Conservation (phyloP, 2,329 filamentous ascomycete genomes). For the Neopestalotiopsis sp. region DNA sequence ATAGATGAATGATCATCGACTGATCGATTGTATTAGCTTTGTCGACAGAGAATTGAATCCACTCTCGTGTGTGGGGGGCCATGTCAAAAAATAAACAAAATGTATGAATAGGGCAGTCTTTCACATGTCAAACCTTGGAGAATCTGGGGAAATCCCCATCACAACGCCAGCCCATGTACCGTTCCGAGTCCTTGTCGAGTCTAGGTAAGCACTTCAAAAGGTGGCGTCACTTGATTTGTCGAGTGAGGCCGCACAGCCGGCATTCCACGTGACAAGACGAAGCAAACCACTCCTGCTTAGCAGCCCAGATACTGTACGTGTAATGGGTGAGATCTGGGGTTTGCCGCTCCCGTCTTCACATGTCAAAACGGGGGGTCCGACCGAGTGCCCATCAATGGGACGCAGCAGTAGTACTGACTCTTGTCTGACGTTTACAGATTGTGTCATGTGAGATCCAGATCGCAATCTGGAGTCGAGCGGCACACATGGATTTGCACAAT, state of each 20-base stretch:
- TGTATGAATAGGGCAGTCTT: not conserved
- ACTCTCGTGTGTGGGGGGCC: not conserved
- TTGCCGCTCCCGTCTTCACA: conserved; percentile 16
- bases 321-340: conserved; percentile 9
- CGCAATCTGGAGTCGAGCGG: too few relatives aligned
- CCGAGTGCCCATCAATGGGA: not conserved
- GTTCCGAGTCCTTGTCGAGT: not conserved
- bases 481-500: too few relatives aligned
- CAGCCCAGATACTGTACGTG: too few relatives aligned
- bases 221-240: not conserved
- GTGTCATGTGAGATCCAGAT: conserved; percentile 6
- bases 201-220: not conserved
- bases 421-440: not conserved
- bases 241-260: not conserved
- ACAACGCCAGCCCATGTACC: not conserved
- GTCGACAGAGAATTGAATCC: too few relatives aligned
- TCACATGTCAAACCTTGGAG: not conserved
- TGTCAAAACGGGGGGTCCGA: conserved; percentile 8
- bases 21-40: not conserved
- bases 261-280: not conserved
- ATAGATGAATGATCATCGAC: not conserved
- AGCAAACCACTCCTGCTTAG: too few relatives aligned
- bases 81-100: not conserved
- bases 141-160: not conserved
- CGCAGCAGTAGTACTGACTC: not conserved